A percentile compares a stretch with the other conserved stretches of the same genome.
Conservation (phyloP, 2,329 filamentous ascomycete genomes). For the Stenocarpella maydis region DNA sequence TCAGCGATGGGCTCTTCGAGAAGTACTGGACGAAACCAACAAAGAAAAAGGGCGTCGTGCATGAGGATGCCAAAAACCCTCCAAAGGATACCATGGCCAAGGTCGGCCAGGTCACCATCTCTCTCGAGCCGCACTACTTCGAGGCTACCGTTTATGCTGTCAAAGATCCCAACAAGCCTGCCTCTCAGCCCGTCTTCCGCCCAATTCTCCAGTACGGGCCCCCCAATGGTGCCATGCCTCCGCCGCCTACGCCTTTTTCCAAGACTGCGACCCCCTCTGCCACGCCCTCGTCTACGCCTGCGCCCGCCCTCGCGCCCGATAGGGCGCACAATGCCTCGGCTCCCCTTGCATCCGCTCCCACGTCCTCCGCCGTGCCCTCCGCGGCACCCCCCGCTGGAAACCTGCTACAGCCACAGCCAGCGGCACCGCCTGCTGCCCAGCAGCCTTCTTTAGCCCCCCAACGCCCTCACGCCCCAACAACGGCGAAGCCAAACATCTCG, state of each 20-base stretch:
- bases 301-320: slow-evolving; percentile 36
- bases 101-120: slow-evolving; percentile 76
- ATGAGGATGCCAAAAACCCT: slow-evolving; percentile 72
- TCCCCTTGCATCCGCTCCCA: slow-evolving; percentile 36
- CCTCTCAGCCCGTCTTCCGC: slow-evolving; percentile 53
- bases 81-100: slow-evolving; percentile 76
- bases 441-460: slow-evolving; percentile 25
- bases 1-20: slow-evolving; percentile 75
- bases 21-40: slow-evolving; percentile 80
- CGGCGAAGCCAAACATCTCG: slow-evolving; percentile 39
- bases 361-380: neutral
- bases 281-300: slow-evolving; percentile 16
- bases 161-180: slow-evolving; percentile 66
- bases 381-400: neutral
- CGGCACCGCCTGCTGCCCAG: slow-evolving; percentile 36
- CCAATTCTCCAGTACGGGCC: slow-evolving; percentile 73
- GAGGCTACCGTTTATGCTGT: slow-evolving; percentile 78
- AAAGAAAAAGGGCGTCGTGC: slow-evolving; percentile 71
- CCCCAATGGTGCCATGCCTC: slow-evolving; percentile 68
- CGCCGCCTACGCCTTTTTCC: slow-evolving; percentile 50
- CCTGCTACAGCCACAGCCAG: slow-evolving; percentile 30
- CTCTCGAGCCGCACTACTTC: slow-evolving; percentile 81
- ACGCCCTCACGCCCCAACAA: slow-evolving; percentile 20
- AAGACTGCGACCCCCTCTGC: slow-evolving; percentile 41
- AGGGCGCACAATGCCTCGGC: slow-evolving; percentile 36